Conservation (phyloP, 1,284 basidiomycete species). For the Ustilago sp. region DNA sequence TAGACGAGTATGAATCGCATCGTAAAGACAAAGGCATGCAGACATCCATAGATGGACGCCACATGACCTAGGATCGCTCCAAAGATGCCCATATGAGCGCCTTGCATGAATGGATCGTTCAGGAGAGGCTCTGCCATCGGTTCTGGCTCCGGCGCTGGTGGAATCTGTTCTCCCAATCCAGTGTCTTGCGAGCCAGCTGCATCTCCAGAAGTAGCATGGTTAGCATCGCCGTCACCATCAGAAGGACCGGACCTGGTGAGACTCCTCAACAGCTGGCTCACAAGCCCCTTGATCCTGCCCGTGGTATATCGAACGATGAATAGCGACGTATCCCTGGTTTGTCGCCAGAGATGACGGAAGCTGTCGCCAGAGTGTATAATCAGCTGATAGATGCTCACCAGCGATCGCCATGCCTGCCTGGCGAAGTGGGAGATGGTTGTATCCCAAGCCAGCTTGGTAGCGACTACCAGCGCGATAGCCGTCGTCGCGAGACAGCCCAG, state of each 20-base stretch:
- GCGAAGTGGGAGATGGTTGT: constrained; percentile 37
- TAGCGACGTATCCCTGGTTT: constrained; percentile 21
- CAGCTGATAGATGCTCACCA: constrained; percentile 36
- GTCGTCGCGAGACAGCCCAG: constrained; percentile 32
- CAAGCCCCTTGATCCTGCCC: constrained; percentile 6
- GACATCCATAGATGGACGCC: constrained; percentile 44
- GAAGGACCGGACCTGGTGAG: constrained; percentile 12
- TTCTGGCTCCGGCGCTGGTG: constrained; percentile 6
- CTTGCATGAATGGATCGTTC: constrained; percentile 39
- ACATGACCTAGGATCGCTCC: constrained; percentile 40
- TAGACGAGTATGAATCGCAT: constrained; percentile 43
- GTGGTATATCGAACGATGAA: constrained; percentile 31
- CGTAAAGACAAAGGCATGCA: constrained; percentile 36
- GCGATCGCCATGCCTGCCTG: constrained; percentile 35
- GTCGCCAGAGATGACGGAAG: constrained; percentile 34
- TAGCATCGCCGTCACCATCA: constrained; percentile 4
- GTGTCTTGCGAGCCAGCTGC: constrained; percentile 7
- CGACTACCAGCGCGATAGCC: constrained; percentile 22
- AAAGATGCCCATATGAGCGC: constrained; percentile 28
- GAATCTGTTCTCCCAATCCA: neutral
- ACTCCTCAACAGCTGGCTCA: constrained; percentile 5
- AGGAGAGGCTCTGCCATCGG: constrained; percentile 23
- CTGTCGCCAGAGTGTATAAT: constrained; percentile 24
- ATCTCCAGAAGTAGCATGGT: neutral
- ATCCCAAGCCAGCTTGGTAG: constrained; percentile 38